Conservation (phyloP, 1,139 yeast species). For the Lodderomyces orthopsilosis region DNA sequence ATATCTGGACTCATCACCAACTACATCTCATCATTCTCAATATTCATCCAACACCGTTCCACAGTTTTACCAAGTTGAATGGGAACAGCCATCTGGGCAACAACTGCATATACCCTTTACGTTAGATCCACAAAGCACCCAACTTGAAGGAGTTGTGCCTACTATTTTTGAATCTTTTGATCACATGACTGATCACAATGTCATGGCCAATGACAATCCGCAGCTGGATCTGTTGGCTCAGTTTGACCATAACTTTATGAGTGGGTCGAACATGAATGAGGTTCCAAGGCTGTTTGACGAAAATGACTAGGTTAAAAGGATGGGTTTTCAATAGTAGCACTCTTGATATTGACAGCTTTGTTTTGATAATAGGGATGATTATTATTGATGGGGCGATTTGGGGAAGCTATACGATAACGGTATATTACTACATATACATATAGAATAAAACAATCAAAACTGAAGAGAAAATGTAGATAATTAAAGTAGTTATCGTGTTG, state of each 20-base stretch:
- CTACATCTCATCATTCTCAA: background rate
- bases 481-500: too few relatives aligned
- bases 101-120: conserved; percentile 1
- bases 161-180: background rate
- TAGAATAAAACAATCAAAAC: too few relatives aligned
- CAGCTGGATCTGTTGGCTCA: background rate
- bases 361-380: too few relatives aligned
- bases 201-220: background rate
- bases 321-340: too few relatives aligned
- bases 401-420: too few relatives aligned
- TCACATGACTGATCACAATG: background rate
- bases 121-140: background rate
- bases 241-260: background rate
- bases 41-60: background rate
- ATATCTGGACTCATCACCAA: background rate
- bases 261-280: background rate
- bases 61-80: background rate
- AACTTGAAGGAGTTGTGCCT: background rate
- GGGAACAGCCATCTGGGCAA: background rate
- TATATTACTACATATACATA: too few relatives aligned
- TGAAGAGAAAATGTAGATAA: too few relatives aligned
- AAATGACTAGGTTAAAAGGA: background rate
- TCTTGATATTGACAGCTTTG: too few relatives aligned
- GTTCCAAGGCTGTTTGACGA: background rate
- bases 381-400: too few relatives aligned